Percentiles rank a stretch among this genome's conserved stretches.
Conservation (phyloP, 176 grass and related monocot species). For the Typha latifolia region DNA sequence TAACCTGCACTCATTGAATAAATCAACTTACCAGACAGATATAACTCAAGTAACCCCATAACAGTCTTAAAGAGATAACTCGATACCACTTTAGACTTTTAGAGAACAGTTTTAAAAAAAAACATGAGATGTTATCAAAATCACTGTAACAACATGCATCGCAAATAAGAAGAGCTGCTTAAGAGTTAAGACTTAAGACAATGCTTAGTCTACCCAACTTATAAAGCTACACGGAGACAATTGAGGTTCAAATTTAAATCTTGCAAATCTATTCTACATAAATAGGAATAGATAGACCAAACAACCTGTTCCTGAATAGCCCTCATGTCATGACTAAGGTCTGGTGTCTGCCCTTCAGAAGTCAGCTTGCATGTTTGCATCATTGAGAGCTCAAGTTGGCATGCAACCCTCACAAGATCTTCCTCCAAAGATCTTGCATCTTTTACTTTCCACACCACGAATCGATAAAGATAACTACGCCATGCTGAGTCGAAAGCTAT, state of each 20-base stretch:
- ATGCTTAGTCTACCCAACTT: too few species aligned
- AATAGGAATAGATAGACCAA: constrained; percentile 12
- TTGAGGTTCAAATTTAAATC: too few species aligned
- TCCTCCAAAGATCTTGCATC: constrained; percentile 90
- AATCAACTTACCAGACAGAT: too few species aligned
- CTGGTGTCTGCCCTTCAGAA: constrained; percentile 29
- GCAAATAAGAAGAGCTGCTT: too few species aligned
- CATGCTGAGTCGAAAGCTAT: constrained; percentile 65
- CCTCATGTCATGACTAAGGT: constrained; percentile 86
- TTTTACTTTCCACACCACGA: constrained; percentile 95
- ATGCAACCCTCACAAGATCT: constrained; percentile 90
- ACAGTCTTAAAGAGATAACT: too few species aligned
- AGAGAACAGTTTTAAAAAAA: too few species aligned
- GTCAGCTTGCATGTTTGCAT: constrained; percentile 91
- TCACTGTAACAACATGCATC: too few species aligned
- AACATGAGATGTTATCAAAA: too few species aligned
- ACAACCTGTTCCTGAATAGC: constrained; percentile 87
- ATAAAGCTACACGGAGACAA: too few species aligned
- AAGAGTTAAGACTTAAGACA: too few species aligned
- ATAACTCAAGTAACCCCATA: too few species aligned
- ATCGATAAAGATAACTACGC: constrained; percentile 77
- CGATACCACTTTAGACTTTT: too few species aligned
- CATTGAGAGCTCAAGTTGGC: constrained; percentile 92
- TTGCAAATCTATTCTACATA: not conserved
- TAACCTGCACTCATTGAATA: constrained; percentile 33